phyloP scores from a whole-genome alignment of 768 basidiomycete genomes.

The Pluteus cervinus region DNA sequence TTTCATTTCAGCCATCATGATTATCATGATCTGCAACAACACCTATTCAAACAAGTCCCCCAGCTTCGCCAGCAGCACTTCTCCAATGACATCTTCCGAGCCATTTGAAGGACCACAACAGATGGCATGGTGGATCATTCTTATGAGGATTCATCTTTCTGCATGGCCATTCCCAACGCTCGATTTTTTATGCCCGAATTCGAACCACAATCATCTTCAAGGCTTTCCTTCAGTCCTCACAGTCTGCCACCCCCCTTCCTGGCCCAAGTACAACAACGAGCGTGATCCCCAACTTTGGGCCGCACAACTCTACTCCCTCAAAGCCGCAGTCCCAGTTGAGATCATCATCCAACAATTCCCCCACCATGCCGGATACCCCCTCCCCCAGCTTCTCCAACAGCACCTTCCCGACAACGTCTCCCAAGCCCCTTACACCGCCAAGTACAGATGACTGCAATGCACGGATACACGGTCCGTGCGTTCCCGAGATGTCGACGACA shows the following conservation, averaged over 20 bases:
- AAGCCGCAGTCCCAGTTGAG: conserved; percentile 25
- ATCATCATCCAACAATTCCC: conserved; percentile 17
- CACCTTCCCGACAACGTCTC: conserved; percentile 56
- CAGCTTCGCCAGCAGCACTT: too few species aligned
- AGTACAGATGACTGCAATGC: conserved; percentile 45
- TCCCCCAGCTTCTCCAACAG: conserved; percentile 45
- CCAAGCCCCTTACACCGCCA: conserved; percentile 53
- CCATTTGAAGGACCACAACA: too few species aligned
- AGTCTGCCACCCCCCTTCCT: conserved; percentile 34
- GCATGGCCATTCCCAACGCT: too few species aligned
- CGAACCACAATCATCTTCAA: too few species aligned
- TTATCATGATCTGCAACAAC: conserved; percentile 90
- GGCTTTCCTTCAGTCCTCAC: too few species aligned
- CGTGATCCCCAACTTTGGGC: conserved; percentile 41
- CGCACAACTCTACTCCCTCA: conserved; percentile 26
- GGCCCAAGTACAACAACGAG: conserved; percentile 37
- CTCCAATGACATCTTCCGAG: too few species aligned
- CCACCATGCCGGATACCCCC: conserved; percentile 41
- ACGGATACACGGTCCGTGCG: conserved; percentile 37
- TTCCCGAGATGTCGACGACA: conserved; percentile 23
- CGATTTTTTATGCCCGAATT: too few species aligned
- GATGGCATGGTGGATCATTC: too few species aligned
- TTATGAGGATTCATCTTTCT: too few species aligned
- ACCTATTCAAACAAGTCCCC: conserved; percentile 91
- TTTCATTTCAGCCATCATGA: conserved; percentile 92